Base-by-base conservation (phyloP, 345 rosid species). In the Lepidium aucheri region DNA sequence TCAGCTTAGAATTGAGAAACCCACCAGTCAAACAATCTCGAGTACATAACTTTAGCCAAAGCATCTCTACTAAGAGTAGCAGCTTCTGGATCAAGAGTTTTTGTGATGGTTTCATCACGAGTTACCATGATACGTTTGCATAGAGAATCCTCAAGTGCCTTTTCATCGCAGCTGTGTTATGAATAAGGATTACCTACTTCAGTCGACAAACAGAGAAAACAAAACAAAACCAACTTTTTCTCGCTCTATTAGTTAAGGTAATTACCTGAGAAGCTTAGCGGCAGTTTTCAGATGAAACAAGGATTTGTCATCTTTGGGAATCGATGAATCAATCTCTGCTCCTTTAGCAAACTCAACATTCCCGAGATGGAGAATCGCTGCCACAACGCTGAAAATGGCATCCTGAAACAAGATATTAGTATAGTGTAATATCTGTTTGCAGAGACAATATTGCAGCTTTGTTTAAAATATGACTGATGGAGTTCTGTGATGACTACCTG, bases 111-210 rank as follows among this genome's bases (percentile, higher is more conserved):
- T 77, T 95, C 99, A 78, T 91, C 99, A 26, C 93, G 96, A 64
- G 99, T 95, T 67, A 89, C 97, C 75, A 95, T 95, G 46, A 89
- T 91, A 58, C 95, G 99, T 66, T 95, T 81, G 80, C 97, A 90
- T 18, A 95, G 86, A 64, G 97, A 86, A 80, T 90, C 96, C 82
- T 95, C 99, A 4, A 95, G 80, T 22, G 87, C 85, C 79, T 85
- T 86, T 44, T 50, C 78, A 82, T 95, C 86, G 61, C 99, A 95
- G 85, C 99, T 91, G 74, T 9, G 36, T 53, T 12, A 55, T 39
- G 61, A 38, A 30, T 55, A 63, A 30, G 53, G 41, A 61, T 26
- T 9, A 38, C 30, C 16, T 59, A 50, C 50, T 42, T 38, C 53
- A 18, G 64, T 47, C 50, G 30, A 47, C 11, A 56, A 56, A 45